Conservation (phyloP, 2,329 filamentous ascomycete genomes). For the Aspergillus versicolor region DNA sequence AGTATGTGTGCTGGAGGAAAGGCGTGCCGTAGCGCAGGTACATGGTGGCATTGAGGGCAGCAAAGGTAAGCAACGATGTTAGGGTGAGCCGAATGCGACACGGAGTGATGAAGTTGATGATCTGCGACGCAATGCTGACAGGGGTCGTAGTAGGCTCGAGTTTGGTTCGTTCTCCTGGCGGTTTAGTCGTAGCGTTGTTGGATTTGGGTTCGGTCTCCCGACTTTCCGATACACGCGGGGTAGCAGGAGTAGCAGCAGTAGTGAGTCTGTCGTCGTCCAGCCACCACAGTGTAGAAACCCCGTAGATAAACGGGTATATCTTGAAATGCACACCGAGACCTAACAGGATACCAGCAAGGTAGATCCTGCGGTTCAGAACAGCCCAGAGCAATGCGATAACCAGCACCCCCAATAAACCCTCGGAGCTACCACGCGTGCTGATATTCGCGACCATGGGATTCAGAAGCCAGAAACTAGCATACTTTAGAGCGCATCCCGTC, state of each 20-base stretch:
- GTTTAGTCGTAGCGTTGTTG: background rate
- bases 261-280: slow-evolving; percentile 22
- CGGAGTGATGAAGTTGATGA: slow-evolving; percentile 38
- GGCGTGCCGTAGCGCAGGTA: slow-evolving; percentile 72
- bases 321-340: slow-evolving; percentile 93
- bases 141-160: slow-evolving; percentile 7
- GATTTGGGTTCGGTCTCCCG: slow-evolving; percentile 8
- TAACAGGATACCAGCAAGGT: slow-evolving; percentile 70
- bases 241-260: background rate
- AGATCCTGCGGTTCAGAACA: slow-evolving; percentile 61
- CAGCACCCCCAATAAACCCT: slow-evolving; percentile 82
- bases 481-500: slow-evolving; percentile 63
- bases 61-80: slow-evolving; percentile 71
- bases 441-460: slow-evolving; percentile 99
- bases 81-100: slow-evolving; percentile 42
- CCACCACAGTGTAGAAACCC: slow-evolving; percentile 54
- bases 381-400: slow-evolving; percentile 84
- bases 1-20: slow-evolving; percentile 86
- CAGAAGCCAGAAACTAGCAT: slow-evolving; percentile 84
- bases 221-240: slow-evolving; percentile 3
- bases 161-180: background rate
- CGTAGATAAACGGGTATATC: slow-evolving; percentile 98
- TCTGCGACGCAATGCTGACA: background rate
- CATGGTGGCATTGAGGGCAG: slow-evolving; percentile 74
- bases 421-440: slow-evolving; percentile 89